Evolutionary conservation across 2,329 filamentous ascomycete species (phyloP).

Genomic region (Colletotrichum limetticola): DNA sequence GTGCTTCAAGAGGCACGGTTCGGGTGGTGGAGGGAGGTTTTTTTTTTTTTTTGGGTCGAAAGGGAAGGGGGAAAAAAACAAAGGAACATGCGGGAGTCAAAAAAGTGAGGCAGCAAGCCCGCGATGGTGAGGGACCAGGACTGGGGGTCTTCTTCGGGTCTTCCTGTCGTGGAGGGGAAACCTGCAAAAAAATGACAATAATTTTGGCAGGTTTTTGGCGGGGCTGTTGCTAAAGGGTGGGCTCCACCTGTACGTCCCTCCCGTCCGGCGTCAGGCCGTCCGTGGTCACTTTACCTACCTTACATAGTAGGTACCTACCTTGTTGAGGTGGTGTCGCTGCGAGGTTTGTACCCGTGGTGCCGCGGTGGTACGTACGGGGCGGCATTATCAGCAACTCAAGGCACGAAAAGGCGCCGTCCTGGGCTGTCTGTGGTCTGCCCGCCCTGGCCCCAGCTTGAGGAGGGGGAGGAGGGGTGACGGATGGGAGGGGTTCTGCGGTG

Average conservation of each 20-base stretch:
- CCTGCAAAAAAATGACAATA: constrained; percentile 32
- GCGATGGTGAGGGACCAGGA: constrained; percentile 25
- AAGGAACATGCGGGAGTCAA: constrained; percentile 26
- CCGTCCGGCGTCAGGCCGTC: no score
- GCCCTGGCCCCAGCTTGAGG: neutral
- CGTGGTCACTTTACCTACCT: no score
- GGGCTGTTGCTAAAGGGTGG: constrained; percentile 20
- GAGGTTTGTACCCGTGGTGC: no score
- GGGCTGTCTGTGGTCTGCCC: no score
- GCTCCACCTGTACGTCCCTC: neutral
- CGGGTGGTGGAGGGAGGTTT: constrained; percentile 1
- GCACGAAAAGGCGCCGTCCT: neutral
- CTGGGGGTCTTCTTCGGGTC: neutral
- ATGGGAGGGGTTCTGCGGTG: neutral
- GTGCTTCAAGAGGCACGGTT: constrained; percentile 1
- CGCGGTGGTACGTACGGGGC: neutral
- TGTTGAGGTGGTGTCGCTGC: no score
- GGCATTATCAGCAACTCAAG: no score
- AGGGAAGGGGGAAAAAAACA: constrained; percentile 2
- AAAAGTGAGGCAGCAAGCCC: constrained; percentile 32
- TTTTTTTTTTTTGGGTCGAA: neutral
- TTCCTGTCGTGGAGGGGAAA: constrained; percentile 31
- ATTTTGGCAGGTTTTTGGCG: constrained; percentile 34
- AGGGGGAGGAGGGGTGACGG: neutral
- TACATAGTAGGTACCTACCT: no score